These are phyloP conservation scores for Nicotiana paniculata DNA, from an alignment of 257 asterid genomes.

Conservation along the genomic window DNA sequence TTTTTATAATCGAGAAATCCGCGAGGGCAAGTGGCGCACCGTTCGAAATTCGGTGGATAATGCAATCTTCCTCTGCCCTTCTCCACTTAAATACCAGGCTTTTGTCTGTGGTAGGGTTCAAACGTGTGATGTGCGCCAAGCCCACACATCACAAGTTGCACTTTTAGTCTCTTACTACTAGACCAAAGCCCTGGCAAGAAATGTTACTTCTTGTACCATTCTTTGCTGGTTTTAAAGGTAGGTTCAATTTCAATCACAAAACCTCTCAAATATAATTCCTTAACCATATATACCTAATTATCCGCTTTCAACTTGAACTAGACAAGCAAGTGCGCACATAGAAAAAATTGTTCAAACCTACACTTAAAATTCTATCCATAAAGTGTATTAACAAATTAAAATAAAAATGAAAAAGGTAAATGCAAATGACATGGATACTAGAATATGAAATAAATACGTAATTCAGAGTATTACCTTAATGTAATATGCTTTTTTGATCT, in stretches of 20 bases:
- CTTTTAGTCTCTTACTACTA: not conserved
- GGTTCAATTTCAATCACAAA: not conserved
- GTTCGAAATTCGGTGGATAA: too few species aligned
- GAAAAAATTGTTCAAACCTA: not conserved
- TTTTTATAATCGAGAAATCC: too few species aligned
- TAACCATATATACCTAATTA: not conserved
- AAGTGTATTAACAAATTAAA: not conserved
- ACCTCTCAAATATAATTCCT: not conserved
- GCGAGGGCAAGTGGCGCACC: too few species aligned
- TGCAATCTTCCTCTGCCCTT: not conserved
- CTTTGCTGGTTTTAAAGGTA: not conserved
- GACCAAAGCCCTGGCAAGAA: not conserved
- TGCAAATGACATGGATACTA: not conserved
- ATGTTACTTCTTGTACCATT: not conserved
- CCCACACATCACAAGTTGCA: not conserved
- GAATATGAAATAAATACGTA: not conserved
- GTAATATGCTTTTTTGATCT: constrained; percentile 72
- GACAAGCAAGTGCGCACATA: not conserved
- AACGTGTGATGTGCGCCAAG: not conserved
- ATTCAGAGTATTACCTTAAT: constrained; percentile 36
- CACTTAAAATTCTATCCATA: not conserved
- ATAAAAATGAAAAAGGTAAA: not conserved
- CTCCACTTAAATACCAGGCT: not conserved
- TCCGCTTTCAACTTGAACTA: not conserved
- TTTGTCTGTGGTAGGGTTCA: not conserved